Base-by-base conservation (phyloP, 768 basidiomycete genomes). In the Amylocystis lapponica region DNA sequence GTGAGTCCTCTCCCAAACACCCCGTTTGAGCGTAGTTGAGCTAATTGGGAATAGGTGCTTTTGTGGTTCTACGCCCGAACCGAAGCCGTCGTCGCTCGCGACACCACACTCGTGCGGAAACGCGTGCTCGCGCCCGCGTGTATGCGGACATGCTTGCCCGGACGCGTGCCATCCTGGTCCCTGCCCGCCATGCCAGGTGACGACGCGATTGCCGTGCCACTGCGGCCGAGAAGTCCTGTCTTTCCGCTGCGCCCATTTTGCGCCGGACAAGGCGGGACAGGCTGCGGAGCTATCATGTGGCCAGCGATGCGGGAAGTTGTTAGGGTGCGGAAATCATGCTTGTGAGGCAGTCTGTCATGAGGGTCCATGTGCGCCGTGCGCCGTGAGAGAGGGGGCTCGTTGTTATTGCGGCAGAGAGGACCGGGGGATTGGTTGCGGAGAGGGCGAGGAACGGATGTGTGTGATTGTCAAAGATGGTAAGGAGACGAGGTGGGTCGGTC, bases 141-240 rank as follows among this genome's bases (percentile, higher is more conserved):
- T 52, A 0, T 99, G 95, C 52, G 70, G 72, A 0, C 95, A 97
- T 57, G 70, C 89, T 0, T 98, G 94, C 60, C 78, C 92, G 0
- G 59, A 92, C 12, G 68, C 71, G 12, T 98, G 95, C 56, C 95
- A 97, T 60, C 95, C 96, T 0, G 96, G 95, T 0, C 96, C 95
- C 0, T 99, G 96, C 65, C 94, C 94, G 0, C 92, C 92, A 0
- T 99, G 96, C 57, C 77, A 80, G 48, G 75, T 95, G 10, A 87
- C 85, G 5, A 78, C 86, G 0, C 74, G 78, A 32, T 64, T 81
- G n/a, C 67, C 72, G 2, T 99, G 96, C 58, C 81, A 87, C 39
- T 97, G 93, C 50, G 75, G 76, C 36, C 74, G 78, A 47, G 71
- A 76, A 26, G 61, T 66, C 2, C 66, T 86, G 36, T 70, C 76